Percentiles rank a stretch among this genome's conserved stretches.
phyloP scores from a whole-genome alignment of 2,329 filamentous ascomycete genomes.

The Lasiodiplodia gonubiensis region DNA sequence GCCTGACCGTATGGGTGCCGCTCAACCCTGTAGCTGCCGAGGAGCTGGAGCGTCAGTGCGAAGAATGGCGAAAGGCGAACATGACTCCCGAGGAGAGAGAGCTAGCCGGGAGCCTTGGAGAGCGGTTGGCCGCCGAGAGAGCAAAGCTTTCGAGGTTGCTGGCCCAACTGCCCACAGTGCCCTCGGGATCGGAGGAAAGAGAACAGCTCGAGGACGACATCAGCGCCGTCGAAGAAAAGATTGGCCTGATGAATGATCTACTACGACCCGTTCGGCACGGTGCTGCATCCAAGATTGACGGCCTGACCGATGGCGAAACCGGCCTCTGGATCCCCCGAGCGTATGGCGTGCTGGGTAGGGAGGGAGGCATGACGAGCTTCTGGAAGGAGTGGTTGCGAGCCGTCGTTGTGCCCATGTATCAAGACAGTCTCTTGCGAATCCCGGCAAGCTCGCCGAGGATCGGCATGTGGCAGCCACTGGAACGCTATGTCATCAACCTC shows the following conservation, averaged over 20 bases:
- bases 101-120: slow-evolving; percentile 86
- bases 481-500: slow-evolving; percentile 95
- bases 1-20: slow-evolving; percentile 90
- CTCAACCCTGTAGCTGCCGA: slow-evolving; percentile 81
- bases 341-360: slow-evolving; percentile 88
- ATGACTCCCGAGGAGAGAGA: slow-evolving; percentile 93
- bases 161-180: slow-evolving; percentile 77
- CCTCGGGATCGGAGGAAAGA: slow-evolving; percentile 79
- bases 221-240: slow-evolving; percentile 95
- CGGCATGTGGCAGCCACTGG: slow-evolving; percentile 93
- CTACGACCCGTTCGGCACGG: slow-evolving; percentile 89
- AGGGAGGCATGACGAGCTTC: slow-evolving; percentile 82
- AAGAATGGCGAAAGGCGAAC: slow-evolving; percentile 62
- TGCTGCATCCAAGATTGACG: slow-evolving; percentile 95
- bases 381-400: slow-evolving; percentile 99
- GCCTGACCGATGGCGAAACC: slow-evolving; percentile 91
- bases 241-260: slow-evolving; percentile 94
- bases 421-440: slow-evolving; percentile 80
- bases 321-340: slow-evolving; percentile 94
- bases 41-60: slow-evolving; percentile 71
- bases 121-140: slow-evolving; percentile 83
- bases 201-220: slow-evolving; percentile 93
- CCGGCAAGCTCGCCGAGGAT: slow-evolving; percentile 88
- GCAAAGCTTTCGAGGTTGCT: slow-evolving; percentile 89
- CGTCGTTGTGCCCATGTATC: slow-evolving; percentile 92